Percentiles rank a stretch among this genome's conserved stretches.
These are phyloP conservation scores for Annulohypoxylon nitens DNA, from an alignment of 495 filamentous ascomycete genomes.

Conservation along the genomic window DNA sequence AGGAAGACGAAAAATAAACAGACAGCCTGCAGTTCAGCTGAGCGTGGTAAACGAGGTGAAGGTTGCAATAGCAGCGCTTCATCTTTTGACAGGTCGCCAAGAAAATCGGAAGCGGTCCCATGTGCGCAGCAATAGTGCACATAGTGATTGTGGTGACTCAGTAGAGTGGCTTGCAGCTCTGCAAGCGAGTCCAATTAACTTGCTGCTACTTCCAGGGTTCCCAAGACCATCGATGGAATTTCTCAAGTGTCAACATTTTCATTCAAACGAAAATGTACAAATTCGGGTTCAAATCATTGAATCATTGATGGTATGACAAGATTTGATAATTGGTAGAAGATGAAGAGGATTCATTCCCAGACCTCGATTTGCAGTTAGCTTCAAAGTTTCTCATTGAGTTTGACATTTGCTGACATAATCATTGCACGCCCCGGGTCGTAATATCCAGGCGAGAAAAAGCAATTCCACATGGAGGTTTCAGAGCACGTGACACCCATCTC, in stretches of 20 bases:
- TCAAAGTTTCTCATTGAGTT: background rate
- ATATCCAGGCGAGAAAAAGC: background rate
- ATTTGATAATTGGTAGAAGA: background rate
- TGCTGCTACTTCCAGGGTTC: background rate
- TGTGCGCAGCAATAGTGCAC: background rate
- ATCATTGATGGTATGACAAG: background rate
- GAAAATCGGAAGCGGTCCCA: background rate
- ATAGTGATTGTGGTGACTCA: constrained; percentile 3
- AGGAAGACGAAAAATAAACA: background rate
- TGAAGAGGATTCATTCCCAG: background rate
- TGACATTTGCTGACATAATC: background rate
- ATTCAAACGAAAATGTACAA: background rate
- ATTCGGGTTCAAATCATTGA: background rate
- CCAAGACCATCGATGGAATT: background rate
- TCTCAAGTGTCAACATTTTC: background rate
- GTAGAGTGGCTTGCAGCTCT: constrained; percentile 16
- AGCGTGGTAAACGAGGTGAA: constrained; percentile 4
- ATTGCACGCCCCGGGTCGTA: background rate
- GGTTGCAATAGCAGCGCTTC: constrained; percentile 22
- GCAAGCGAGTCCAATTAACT: constrained; percentile 4
- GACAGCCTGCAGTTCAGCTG: constrained; percentile 20
- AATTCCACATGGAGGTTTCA: background rate
- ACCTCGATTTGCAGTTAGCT: background rate
- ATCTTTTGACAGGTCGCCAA: constrained; percentile 19
- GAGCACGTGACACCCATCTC: background rate